Conservation (phyloP, 306 rosid species). For the Urtica urens region DNA sequence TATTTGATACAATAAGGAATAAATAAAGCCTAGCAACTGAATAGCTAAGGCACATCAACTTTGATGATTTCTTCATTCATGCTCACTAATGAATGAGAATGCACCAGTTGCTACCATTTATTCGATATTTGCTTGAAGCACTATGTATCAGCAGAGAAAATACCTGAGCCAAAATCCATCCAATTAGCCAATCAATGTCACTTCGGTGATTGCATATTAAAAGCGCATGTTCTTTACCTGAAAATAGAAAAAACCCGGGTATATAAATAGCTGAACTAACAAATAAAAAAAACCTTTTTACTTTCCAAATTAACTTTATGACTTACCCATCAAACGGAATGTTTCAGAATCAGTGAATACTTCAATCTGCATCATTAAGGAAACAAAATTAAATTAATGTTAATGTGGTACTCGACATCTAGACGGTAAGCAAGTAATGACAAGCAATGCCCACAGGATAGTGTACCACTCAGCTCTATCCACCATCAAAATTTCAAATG, state of each 20-base stretch:
- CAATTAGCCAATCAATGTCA: conserved; percentile 95
- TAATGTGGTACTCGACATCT: conserved; percentile 14
- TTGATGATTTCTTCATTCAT: no score
- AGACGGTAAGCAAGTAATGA: conserved; percentile 1
- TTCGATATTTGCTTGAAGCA: no score
- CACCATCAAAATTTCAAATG: no score
- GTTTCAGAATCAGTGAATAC: conserved; percentile 61
- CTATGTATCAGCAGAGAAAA: no score
- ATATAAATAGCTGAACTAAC: conserved; percentile 11
- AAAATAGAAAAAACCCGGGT: conserved; percentile 17
- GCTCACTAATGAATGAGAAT: no score
- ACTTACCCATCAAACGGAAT: conserved; percentile 67
- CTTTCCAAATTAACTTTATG: conserved; percentile 4
- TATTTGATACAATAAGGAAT: conserved; percentile 12
- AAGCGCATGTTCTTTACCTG: conserved; percentile 94
- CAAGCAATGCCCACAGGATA: conserved; percentile 6
- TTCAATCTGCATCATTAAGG: conserved; percentile 47
- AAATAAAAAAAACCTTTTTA: conserved; percentile 7
- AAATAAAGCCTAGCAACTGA: no score
- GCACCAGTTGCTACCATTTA: no score
- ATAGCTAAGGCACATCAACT: no score
- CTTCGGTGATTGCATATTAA: conserved; percentile 74
- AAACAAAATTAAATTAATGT: conserved; percentile 17
- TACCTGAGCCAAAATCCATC: conserved; percentile 92
- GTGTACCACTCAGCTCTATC: no score